These are phyloP conservation scores for Fraxinus cuspidata DNA, from an alignment of 257 asterid genomes.

Conservation along the genomic window DNA sequence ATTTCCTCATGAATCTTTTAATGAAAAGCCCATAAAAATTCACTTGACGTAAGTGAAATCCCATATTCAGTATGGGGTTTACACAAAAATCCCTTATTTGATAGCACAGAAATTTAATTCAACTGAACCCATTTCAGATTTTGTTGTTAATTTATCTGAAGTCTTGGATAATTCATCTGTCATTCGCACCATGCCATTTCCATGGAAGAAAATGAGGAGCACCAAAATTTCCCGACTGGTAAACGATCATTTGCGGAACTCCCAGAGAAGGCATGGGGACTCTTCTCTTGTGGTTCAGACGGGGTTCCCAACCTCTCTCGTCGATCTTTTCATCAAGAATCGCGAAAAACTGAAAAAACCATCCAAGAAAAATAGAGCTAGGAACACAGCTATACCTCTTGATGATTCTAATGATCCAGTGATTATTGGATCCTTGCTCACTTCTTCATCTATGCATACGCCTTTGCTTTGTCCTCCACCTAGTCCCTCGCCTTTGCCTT, in stretches of 20 bases:
- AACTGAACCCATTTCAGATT: background rate
- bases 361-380: slow-evolving; percentile 40
- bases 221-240: slow-evolving; percentile 52
- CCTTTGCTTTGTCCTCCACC: slow-evolving; percentile 11
- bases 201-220: slow-evolving; percentile 68
- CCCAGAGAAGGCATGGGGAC: slow-evolving; percentile 63
- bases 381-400: background rate
- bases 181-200: slow-evolving; percentile 49
- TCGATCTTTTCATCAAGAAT: slow-evolving; percentile 79
- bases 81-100: no score
- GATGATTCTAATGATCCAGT: slow-evolving; percentile 15
- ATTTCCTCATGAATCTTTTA: background rate
- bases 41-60: background rate
- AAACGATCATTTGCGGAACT: slow-evolving; percentile 57
- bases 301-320: slow-evolving; percentile 78
- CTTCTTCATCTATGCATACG: background rate
- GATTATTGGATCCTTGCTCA: slow-evolving; percentile 10
- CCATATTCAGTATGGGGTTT: no score
- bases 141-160: background rate
- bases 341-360: slow-evolving; percentile 55
- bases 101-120: background rate
- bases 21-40: background rate
- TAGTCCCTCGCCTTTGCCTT: background rate
- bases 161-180: background rate
- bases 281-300: slow-evolving; percentile 73